Conservation (phyloP, 2,329 filamentous ascomycete genomes). For the Chaetothyriales sp. region DNA sequence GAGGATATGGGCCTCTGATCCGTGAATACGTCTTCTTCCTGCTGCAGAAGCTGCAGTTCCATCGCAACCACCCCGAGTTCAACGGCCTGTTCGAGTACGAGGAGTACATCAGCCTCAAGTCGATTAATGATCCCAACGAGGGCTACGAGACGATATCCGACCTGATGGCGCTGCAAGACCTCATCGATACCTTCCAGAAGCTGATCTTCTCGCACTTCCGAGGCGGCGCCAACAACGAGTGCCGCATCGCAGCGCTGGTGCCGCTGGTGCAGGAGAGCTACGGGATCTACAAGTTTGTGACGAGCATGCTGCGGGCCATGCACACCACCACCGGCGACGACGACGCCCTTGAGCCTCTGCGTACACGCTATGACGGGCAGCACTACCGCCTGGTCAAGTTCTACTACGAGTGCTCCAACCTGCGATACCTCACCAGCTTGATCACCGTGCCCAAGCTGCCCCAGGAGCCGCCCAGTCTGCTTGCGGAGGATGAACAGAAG, state of each 20-base stretch:
- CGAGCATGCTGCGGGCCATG: slow-evolving; percentile 97
- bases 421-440: slow-evolving; percentile 87
- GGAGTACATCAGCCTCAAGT: slow-evolving; percentile 94
- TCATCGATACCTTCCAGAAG: slow-evolving; percentile 97
- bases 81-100: slow-evolving; percentile 97
- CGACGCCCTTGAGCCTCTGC: slow-evolving; percentile 76
- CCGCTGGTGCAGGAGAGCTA: slow-evolving; percentile 95
- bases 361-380: slow-evolving; percentile 81
- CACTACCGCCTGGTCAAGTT: slow-evolving; percentile 94
- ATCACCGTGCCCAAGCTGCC: slow-evolving; percentile 94
- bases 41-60: slow-evolving; percentile 87
- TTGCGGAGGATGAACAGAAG: slow-evolving; percentile 69
- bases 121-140: slow-evolving; percentile 96
- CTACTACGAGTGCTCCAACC: slow-evolving; percentile 97
- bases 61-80: slow-evolving; percentile 92
- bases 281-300: slow-evolving; percentile 98
- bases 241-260: slow-evolving; percentile 83
- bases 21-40: slow-evolving; percentile 94
- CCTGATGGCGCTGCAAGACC: slow-evolving; percentile 90
- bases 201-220: slow-evolving; percentile 96
- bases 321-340: slow-evolving; percentile 90
- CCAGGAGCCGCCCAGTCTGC: slow-evolving; percentile 78
- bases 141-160: slow-evolving; percentile 93
- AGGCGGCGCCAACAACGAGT: slow-evolving; percentile 83
- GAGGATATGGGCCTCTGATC: slow-evolving; percentile 79